phyloP scores from a whole-genome alignment of 2,329 filamentous ascomycete genomes.

The Scytalidium lignicola region DNA sequence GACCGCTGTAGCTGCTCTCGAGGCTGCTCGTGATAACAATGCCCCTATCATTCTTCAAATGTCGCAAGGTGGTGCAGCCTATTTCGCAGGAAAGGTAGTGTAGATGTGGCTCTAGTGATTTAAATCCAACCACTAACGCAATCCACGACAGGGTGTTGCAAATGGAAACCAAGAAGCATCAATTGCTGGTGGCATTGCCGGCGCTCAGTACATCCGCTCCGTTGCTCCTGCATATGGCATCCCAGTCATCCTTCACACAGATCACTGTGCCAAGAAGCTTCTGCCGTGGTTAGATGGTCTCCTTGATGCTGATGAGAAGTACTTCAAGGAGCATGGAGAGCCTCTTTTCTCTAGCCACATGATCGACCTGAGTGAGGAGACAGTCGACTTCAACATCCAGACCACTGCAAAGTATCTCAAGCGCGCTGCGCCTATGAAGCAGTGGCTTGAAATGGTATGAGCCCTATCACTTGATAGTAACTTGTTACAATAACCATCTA shows the following conservation, averaged over 20 bases:
- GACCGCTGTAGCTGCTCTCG: slow-evolving; percentile 78
- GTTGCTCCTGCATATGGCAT: slow-evolving; percentile 83
- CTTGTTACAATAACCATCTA: not conserved
- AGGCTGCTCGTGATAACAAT: slow-evolving; percentile 90
- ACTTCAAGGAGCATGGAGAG: slow-evolving; percentile 90
- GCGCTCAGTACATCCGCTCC: slow-evolving; percentile 87
- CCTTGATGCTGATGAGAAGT: slow-evolving; percentile 87
- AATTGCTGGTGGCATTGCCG: slow-evolving; percentile 81
- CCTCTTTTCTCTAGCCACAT: slow-evolving; percentile 97
- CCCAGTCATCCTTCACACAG: slow-evolving; percentile 91
- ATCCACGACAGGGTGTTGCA: slow-evolving; percentile 55
- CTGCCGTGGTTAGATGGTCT: slow-evolving; percentile 96
- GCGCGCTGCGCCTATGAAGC: slow-evolving; percentile 93
- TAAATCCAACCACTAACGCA: slow-evolving; percentile 6
- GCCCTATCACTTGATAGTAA: slow-evolving; percentile 1
- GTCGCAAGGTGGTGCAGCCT: slow-evolving; percentile 89
- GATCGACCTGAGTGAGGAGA: slow-evolving; percentile 95
- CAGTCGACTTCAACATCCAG: slow-evolving; percentile 82
- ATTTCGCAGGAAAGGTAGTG: slow-evolving; percentile 78
- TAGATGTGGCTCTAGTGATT: slow-evolving; percentile 1
- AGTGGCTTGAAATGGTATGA: slow-evolving; percentile 95
- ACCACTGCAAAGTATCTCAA: slow-evolving; percentile 92
- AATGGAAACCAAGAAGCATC: slow-evolving; percentile 83
- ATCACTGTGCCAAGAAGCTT: slow-evolving; percentile 99
- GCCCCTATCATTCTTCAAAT: slow-evolving; percentile 89